Evolutionary conservation across 176 grass and related monocot genomes (phyloP), one percentile per base, ranked within the genome.

Genomic region (Poa pratensis): DNA sequence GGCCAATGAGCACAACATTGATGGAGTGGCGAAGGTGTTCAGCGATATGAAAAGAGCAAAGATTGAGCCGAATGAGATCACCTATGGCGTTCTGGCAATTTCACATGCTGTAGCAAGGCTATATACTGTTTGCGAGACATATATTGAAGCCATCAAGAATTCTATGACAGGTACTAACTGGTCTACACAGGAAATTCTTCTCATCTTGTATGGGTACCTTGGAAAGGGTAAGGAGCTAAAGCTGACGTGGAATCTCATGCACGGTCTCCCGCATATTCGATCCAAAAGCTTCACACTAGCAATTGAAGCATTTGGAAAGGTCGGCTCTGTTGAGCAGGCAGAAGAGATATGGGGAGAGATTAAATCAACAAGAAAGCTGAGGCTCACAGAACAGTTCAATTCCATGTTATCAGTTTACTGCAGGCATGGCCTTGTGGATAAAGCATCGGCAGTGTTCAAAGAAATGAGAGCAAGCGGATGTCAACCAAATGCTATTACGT

Each of bases 31-130:
- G 9, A 94, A 86, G 77, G 86, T 92, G 69, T 95, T 94, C 85
- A 89, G 87, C 72, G 86, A 90, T 78, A 98, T 98, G 96, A 93
- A 90, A 82, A 87, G 19, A 74, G 89, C 88, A 51, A 89, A 95
- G n/a, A 73, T 95, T 71, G 91, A 98, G 51, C 96, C 93, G 15
- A 95, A 95, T 84, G 96, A 98, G 78, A 95, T 98, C 75, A 98
- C 93, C 13, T 95, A 92, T 80, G 93, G 96, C 32, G 85, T 95
- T 85, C 73, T 94, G n/a, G 96, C 96, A 34, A 88, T 90, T 54
- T 90, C 96, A 10, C 83, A 98, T 83, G 93, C 93, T 77, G 91
- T 98, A 63, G 96, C 91, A 54, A 94, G 96, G 73, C 86, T 98
- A 28, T 94, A 89, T 80, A 86, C 91, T 61, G 86, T 94, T 79